Conservation (phyloP, 257 asterid genomes). For the Nicotiana noctiflora region DNA sequence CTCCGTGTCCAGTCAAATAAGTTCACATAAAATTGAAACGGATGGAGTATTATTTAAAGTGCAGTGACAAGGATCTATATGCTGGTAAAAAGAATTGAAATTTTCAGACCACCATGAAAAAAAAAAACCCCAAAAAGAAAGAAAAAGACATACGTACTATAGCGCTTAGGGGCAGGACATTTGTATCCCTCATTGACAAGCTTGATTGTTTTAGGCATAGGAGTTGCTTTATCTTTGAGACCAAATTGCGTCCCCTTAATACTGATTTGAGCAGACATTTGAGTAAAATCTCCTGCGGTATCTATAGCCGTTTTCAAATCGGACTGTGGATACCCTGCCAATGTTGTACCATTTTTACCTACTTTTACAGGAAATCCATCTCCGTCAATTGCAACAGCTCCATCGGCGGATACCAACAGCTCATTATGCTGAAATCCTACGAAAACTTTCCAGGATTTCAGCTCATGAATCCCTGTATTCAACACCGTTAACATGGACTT, state of each 20-base stretch:
- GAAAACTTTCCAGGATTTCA: slow-evolving; percentile 61
- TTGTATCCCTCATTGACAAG: slow-evolving; percentile 64
- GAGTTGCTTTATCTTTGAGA: slow-evolving; percentile 30
- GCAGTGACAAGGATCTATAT: background rate
- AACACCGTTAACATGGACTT: slow-evolving; percentile 36
- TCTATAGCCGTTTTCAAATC: slow-evolving; percentile 89
- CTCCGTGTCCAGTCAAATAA: too few relatives aligned
- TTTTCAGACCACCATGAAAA: background rate
- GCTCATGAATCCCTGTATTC: slow-evolving; percentile 57
- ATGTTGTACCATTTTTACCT: slow-evolving; percentile 58
- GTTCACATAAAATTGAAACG: too few relatives aligned
- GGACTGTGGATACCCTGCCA: slow-evolving; percentile 62
- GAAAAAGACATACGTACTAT: slow-evolving; percentile 18
- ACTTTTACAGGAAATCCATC: slow-evolving; percentile 48
- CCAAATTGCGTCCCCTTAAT: slow-evolving; percentile 79
- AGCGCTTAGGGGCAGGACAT: slow-evolving; percentile 56
- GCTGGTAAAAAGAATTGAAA: background rate
- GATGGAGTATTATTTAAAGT: too few relatives aligned
- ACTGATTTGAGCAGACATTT: slow-evolving; percentile 52
- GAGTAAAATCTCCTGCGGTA: slow-evolving; percentile 63
- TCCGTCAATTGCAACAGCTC: slow-evolving; percentile 53
- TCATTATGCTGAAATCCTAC: slow-evolving; percentile 63
- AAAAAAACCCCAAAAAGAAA: background rate
- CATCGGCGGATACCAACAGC: slow-evolving; percentile 69
- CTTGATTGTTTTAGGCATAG: slow-evolving; percentile 73